These are phyloP conservation scores for Combretum micranthum DNA, from an alignment of 345 rosid genomes.

Conservation along the genomic window DNA sequence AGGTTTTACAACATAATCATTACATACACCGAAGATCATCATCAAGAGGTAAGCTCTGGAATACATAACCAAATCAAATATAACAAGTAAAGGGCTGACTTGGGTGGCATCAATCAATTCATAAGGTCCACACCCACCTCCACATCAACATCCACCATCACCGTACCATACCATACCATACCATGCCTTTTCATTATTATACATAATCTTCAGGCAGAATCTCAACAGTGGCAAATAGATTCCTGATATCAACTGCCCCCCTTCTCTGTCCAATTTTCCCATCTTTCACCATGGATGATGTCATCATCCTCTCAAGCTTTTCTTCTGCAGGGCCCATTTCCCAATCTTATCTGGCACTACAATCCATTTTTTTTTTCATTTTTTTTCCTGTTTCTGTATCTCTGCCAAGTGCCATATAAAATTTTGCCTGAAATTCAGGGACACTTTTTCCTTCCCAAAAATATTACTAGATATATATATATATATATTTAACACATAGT, in stretches of 20 bases:
- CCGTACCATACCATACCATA: constrained; percentile 3
- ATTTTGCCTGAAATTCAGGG: background rate
- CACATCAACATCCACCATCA: no score
- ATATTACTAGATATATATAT: no score
- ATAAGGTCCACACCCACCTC: constrained; percentile 14
- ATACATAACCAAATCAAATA: no score
- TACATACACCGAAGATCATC: no score
- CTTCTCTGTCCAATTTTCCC: background rate
- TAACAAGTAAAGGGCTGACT: no score
- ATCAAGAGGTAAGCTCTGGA: no score
- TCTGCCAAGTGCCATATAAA: background rate
- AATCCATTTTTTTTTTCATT: no score
- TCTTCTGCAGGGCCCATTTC: background rate
- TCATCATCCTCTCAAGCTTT: background rate
- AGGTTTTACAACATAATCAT: no score
- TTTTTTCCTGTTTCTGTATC: no score
- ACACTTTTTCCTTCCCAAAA: no score
- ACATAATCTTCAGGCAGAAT: constrained; percentile 41
- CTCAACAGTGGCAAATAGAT: constrained; percentile 36
- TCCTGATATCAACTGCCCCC: constrained; percentile 3
- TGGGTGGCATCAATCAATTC: constrained; percentile 21
- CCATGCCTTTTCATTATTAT: constrained; percentile 9
- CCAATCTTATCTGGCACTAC: background rate
- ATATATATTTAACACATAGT: no score
- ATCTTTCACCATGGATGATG: background rate